These are phyloP conservation scores for Tulasnella sp. DNA, from an alignment of 768 basidiomycete genomes.

Conservation along the genomic window DNA sequence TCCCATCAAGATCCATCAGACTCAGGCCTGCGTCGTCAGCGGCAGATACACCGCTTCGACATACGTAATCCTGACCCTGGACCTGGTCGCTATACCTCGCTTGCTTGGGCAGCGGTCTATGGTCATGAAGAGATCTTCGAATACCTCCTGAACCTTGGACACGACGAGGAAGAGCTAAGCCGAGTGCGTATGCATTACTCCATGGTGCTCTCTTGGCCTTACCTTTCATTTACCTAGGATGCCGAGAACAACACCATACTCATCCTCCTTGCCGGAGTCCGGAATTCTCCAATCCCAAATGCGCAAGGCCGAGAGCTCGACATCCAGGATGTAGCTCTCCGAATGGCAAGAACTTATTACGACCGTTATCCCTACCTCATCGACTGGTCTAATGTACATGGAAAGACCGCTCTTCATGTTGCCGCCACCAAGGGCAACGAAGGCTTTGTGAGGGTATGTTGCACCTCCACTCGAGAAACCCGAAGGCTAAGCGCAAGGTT, in stretches of 20 bases:
- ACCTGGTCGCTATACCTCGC: conserved; percentile 67
- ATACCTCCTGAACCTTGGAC: conserved; percentile 73
- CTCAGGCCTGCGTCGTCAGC: background rate
- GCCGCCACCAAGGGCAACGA: conserved; percentile 85
- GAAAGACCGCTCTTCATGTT: conserved; percentile 84
- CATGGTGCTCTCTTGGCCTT: conserved; percentile 7
- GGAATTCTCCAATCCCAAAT: conserved; percentile 38
- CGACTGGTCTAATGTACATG: conserved; percentile 87
- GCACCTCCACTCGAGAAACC: background rate
- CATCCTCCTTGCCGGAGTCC: conserved; percentile 82
- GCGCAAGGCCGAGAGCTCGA: conserved; percentile 50
- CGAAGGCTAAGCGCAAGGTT: background rate
- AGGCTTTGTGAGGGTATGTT: conserved; percentile 71
- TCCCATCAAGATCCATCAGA: background rate
- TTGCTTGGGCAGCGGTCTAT: conserved; percentile 86
- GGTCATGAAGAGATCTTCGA: conserved; percentile 92
- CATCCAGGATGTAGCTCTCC: conserved; percentile 60
- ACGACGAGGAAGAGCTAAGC: conserved; percentile 90
- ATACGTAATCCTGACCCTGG: conserved; percentile 84
- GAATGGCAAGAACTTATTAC: conserved; percentile 82
- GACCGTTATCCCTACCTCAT: conserved; percentile 80
- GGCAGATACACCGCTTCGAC: conserved; percentile 48
- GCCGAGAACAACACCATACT: conserved; percentile 88
- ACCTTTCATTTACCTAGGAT: conserved; percentile 46
- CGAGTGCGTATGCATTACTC: conserved; percentile 47